Base-by-base conservation (phyloP, 2,329 filamentous ascomycete genomes). In the Paramyrothecium sp. region DNA sequence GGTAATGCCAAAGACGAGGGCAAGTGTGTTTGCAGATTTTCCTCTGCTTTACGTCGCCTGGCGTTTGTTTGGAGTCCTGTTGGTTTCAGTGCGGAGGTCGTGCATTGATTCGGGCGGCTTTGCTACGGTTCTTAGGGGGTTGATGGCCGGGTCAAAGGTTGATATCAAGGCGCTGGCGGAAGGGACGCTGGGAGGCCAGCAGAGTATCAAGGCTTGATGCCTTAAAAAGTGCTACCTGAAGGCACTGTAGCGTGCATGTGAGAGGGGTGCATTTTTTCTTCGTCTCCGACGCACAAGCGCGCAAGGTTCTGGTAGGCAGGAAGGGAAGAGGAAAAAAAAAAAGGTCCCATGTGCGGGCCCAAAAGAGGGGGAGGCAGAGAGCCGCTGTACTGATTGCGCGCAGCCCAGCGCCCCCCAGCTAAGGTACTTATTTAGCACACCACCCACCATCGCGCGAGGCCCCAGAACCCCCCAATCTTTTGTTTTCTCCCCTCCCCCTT, bases 341-440 rank as follows among this genome's bases (percentile, higher is more conserved):
- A 44, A 44, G 13, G 13, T 3, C 4, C 38, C 13, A 19, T 19
- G 38, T 44, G 38, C 38, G 38, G 38, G 38, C 38, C 38, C 38
- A 44, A 44, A 44, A 44, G 38, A 44, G 38, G n/a, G 38, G n/a
- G n/a, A 44, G n/a, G 38, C 13, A 19, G 38, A 19, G 7, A 41
- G 41, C 50, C 13, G n/a, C n/a, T 19, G 57, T 53, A 63, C 66
- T 73, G 71, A 73, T 73, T 73, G 69, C 63, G 67, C 67, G 51
- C 50, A 51, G 22, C 56, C 51, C 60, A 58, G 58, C 56, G 54
- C 51, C 60, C 58, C 61, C 61, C 58, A 58, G 56, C 63, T 67
- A 30, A 30, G 64, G 66, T 73, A 73, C 71, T 71, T 73, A 73
- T 69, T 69, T 61, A 63, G 69, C 64, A 60, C 69, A 70, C 63